Evolutionary conservation across 73 alveolate genomes (phyloP), one percentile per base, ranked within the genome.

Genomic region (Tetrahymena malaccensis): DNA sequence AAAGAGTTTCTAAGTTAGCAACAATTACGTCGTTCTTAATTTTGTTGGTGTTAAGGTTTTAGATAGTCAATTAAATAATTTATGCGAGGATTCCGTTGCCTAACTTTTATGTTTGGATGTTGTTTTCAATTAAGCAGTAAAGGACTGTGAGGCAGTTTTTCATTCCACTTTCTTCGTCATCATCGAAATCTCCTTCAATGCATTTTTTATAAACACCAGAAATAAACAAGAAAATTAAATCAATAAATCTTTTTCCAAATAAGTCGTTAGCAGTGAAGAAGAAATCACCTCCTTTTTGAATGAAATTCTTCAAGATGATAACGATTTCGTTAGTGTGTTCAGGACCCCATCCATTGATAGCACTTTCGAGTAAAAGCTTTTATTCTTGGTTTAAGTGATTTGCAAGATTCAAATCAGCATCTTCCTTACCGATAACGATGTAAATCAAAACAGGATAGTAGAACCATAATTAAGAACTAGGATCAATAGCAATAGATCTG

Each of bases 291-390:
- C 98, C 99, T 94, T 96, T 97, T 35, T 96, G 55, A 57, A 97
- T 97, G 83, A 93, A 97, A 94, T 97, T 97, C 95, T 97, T 96
- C 97, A 97, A 94, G 37, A 96, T 96, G 37, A 96, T 94, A 25
- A 96, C 85, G 94, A 97, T 97, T 85, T 97, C 70, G 35, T 97
- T 27, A 13, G 96, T 85, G 94, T 94, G 97, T 85, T 97, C 99
- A 33, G 94, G 93, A 21, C 98, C 99, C 96, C 95, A 97, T 34
- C 98, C 99, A 25, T 95, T 95, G 25, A 85, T 40, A 34, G 95
- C 56, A 34, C 95, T 89, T 35, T 85, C 94, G 17, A 95, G 70
- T 95, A 95, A 89, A 4, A 57, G 44, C 37, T 95, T 85, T 56
- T 95, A 34, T 89, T 95, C 97, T 95, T 95, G 94, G 84, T 94